Evolutionary conservation across 331 rosid genomes (phyloP), one percentile per base, ranked within the genome.

Genomic region (Quercus phellos): DNA sequence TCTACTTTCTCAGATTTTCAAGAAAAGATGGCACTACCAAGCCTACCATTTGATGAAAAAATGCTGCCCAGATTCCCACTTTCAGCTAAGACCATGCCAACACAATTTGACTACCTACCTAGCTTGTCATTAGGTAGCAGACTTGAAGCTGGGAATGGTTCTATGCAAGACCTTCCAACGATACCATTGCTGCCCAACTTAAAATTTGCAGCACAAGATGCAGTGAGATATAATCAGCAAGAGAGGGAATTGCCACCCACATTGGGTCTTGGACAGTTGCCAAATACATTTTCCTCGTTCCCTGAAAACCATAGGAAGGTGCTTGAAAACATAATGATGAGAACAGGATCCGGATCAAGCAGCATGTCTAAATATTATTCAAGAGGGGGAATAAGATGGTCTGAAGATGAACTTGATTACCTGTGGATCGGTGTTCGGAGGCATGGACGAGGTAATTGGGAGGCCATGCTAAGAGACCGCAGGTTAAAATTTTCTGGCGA

Each of bases 381-480:
- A 51, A 95, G 87, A 81, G 98, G 53, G 4, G 53, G 14, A 46
- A 46, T 93, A 75, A 85, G 88, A 29, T 95, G 99, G 99, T 85
- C 97, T 30, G 99, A 95, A 89, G 99, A 95, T 78, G 99, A 95
- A 84, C 99, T 95, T 74, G 99, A 95, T 85, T 91, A 82, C 74
- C 92, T 95, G 74, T 95, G 99, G 99, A 88, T 95, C 61, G 99
- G 99, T 83, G 96, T 95, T 76, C 99, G 99, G 27, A 89, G 98
- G 87, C 97, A 91, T 81, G 99, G 99, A 74, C 88, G 88, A 86
- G 97, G 97, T 42, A 91, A 95, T 78, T 95, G 99, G 99, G 97
- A 91, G 74, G 78, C 83, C 11, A 89, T 95, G 93, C 90, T 95
- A 43, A 88, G 90, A 83, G 99, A 95, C 84, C 92, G 93, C 27